Percentiles rank a stretch among this genome's conserved stretches.
These are phyloP conservation scores for Colletotrichum truncatum DNA, from an alignment of 2,329 filamentous ascomycete genomes.

Conservation along the genomic window DNA sequence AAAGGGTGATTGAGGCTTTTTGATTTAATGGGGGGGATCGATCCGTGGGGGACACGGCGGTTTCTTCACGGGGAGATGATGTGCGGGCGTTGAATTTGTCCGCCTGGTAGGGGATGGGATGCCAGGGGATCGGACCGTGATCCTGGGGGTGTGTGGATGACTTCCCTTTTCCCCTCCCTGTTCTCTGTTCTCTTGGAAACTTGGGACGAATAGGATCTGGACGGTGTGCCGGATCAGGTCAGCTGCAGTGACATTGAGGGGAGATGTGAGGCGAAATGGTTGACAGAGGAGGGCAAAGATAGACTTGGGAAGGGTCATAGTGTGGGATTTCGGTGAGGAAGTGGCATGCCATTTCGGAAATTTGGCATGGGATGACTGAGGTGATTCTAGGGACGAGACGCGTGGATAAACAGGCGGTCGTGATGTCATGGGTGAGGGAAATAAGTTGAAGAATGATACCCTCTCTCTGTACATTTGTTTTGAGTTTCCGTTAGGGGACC, in stretches of 20 bases:
- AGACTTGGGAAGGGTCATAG: not conserved
- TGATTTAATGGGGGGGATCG: not conserved
- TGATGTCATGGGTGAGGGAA: conserved; percentile 24
- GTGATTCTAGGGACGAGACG: not conserved
- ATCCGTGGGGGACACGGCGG: conserved; percentile 1
- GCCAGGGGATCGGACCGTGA: not conserved
- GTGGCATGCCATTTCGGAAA: conserved; percentile 4
- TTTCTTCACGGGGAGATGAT: not conserved
- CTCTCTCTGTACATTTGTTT: too few relatives aligned
- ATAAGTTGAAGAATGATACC: too few relatives aligned
- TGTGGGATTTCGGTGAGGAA: not conserved
- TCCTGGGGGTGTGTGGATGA: too few relatives aligned
- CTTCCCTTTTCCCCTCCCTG: too few relatives aligned
- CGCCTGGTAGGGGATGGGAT: not conserved
- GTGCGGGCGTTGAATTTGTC: not conserved
- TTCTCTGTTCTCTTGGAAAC: too few relatives aligned
- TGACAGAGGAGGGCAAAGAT: too few relatives aligned
- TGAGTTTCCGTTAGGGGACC: not conserved
- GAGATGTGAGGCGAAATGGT: not conserved
- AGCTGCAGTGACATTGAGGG: not conserved
- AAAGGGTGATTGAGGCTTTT: not conserved
- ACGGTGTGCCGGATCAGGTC: not conserved
- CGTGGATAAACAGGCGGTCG: conserved; percentile 4
- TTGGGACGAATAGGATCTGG: not conserved
- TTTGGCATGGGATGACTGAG: conserved; percentile 3